Percentiles rank a stretch among this genome's conserved stretches.
phyloP scores from a whole-genome alignment of 257 asterid species.

The Jasminum sambac region DNA sequence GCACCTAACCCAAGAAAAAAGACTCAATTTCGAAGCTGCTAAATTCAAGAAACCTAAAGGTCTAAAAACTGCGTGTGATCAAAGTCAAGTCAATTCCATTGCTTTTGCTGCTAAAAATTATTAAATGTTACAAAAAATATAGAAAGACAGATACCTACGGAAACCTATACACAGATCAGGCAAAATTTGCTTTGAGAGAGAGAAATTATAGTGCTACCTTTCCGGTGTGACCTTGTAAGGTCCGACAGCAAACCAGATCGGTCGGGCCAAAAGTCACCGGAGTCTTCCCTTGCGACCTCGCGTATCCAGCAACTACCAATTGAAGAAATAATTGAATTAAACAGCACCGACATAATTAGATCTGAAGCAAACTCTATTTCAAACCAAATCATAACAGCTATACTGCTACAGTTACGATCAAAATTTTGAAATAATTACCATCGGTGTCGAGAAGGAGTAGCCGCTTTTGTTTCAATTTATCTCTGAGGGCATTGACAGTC shows the following conservation, averaged over 20 bases:
- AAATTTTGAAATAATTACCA: constrained; percentile 38
- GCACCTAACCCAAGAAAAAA: background rate
- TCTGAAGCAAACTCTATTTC: constrained; percentile 25
- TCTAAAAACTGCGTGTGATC: background rate
- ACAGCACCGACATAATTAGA: constrained; percentile 31
- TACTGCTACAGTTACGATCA: background rate
- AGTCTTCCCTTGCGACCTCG: constrained; percentile 80
- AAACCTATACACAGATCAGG: background rate
- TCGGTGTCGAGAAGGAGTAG: constrained; percentile 84
- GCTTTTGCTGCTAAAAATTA: background rate
- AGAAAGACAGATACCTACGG: background rate
- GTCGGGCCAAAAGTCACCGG: constrained; percentile 87
- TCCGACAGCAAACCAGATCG: constrained; percentile 97
- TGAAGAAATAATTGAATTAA: background rate
- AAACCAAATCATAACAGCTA: constrained; percentile 20
- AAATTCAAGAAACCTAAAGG: background rate
- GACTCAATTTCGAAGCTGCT: background rate
- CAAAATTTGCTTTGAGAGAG: background rate
- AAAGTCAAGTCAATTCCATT: background rate
- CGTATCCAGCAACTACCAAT: constrained; percentile 71
- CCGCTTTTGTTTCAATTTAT: constrained; percentile 69
- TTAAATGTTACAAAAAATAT: background rate
- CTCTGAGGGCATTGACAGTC: constrained; percentile 70
- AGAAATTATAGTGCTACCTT: constrained; percentile 43
- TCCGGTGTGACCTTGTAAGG: constrained; percentile 94